phyloP scores from a whole-genome alignment of 495 filamentous ascomycete genomes.

The Penicillium daleae region DNA sequence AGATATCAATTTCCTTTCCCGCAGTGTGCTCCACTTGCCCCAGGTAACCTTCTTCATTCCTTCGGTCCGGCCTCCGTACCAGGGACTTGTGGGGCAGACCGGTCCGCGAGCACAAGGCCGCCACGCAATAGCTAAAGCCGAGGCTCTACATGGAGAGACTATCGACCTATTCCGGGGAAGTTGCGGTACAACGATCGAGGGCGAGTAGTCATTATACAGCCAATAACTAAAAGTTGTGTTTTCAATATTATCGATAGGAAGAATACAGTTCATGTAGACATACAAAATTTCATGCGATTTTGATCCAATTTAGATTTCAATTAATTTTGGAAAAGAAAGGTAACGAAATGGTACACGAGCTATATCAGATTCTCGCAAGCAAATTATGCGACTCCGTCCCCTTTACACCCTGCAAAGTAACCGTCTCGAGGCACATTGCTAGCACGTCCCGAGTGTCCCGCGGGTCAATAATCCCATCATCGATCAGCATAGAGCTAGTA shows the following conservation, averaged over 20 bases:
- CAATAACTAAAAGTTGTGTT: too few relatives aligned
- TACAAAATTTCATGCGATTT: too few relatives aligned
- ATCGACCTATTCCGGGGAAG: background rate
- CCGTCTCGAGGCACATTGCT: conserved; percentile 41
- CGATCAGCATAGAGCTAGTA: conserved; percentile 36
- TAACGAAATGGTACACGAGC: background rate
- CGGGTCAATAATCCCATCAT: conserved; percentile 42
- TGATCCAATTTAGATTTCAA: too few relatives aligned
- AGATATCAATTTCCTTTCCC: background rate
- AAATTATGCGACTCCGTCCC: conserved; percentile 25
- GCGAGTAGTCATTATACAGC: background rate
- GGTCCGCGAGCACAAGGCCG: background rate
- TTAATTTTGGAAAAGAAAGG: too few relatives aligned
- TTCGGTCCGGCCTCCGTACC: background rate
- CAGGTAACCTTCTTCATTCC: background rate
- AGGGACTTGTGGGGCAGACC: background rate
- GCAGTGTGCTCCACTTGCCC: background rate
- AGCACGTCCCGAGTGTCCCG: conserved; percentile 39
- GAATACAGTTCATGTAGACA: background rate
- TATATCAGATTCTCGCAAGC: conserved; percentile 14
- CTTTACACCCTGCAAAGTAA: conserved; percentile 20
- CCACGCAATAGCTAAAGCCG: background rate
- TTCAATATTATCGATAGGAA: background rate
- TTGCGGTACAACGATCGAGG: background rate
- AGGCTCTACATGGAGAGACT: background rate